Evolutionary conservation across 331 rosid species (phyloP).

Genomic region (Malus hybrid): DNA sequence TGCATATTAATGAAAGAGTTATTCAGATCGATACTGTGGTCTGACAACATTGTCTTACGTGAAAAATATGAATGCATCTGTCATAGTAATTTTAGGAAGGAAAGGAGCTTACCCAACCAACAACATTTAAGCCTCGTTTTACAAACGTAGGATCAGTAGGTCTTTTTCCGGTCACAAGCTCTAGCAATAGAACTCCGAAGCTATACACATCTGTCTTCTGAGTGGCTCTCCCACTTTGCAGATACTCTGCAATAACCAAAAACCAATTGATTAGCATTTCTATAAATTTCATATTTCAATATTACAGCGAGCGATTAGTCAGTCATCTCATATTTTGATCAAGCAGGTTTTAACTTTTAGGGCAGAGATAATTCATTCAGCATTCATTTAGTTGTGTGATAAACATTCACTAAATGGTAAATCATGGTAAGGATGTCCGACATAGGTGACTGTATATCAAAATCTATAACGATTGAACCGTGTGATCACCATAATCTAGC

Average conservation of each 20-base stretch:
- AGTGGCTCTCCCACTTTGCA: slow-evolving; percentile 94
- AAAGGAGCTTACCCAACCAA: slow-evolving; percentile 81
- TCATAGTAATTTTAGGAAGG: neutral
- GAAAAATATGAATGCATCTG: too few relatives aligned
- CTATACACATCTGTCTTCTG: slow-evolving; percentile 94
- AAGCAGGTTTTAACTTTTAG: neutral
- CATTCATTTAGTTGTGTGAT: neutral
- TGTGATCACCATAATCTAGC: neutral
- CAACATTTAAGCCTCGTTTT: slow-evolving; percentile 76
- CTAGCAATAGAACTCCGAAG: slow-evolving; percentile 85
- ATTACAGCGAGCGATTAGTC: too few relatives aligned
- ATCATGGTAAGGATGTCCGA: too few relatives aligned
- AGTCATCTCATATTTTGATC: neutral
- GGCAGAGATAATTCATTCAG: neutral
- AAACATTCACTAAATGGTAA: too few relatives aligned
- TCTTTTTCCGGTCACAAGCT: slow-evolving; percentile 97
- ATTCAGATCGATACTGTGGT: neutral
- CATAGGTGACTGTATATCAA: too few relatives aligned
- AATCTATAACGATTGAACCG: too few relatives aligned
- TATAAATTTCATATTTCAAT: too few relatives aligned
- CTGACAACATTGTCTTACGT: neutral
- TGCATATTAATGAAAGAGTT: slow-evolving; percentile 16
- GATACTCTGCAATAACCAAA: slow-evolving; percentile 52
- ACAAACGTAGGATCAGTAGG: slow-evolving; percentile 90
- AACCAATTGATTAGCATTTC: neutral